Percentiles rank a stretch among this genome's conserved stretches.
Conservation (phyloP, 2,329 filamentous ascomycete species). For the Nothopassalora personata region DNA sequence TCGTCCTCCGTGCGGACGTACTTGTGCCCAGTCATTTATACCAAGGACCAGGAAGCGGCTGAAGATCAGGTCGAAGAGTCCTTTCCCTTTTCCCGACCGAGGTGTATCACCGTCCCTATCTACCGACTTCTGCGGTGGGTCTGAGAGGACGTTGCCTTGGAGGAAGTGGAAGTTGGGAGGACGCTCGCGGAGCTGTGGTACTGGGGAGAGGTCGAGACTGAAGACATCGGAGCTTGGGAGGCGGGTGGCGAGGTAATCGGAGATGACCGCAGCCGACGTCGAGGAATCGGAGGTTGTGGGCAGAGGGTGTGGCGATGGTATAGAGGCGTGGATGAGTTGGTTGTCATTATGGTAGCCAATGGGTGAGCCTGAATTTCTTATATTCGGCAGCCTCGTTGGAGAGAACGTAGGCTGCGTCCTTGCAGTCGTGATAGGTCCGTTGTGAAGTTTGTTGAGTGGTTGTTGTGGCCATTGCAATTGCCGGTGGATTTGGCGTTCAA, state of each 20-base stretch:
- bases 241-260: constrained; percentile 16
- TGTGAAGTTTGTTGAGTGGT: background rate
- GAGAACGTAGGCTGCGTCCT: background rate
- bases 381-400: constrained; percentile 19
- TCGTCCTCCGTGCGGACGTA: constrained; percentile 11
- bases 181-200: constrained; percentile 19
- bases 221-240: constrained; percentile 28
- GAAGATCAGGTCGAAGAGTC: constrained; percentile 20
- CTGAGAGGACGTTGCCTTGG: constrained; percentile 9
- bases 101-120: background rate
- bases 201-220: constrained; percentile 32
- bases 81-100: background rate
- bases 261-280: constrained; percentile 29
- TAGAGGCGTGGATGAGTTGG: constrained; percentile 19
- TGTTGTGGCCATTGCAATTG: background rate
- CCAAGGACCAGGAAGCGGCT: constrained; percentile 21
- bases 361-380: constrained; percentile 16
- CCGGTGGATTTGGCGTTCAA: background rate
- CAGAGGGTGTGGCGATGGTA: constrained; percentile 5
- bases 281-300: constrained; percentile 25
- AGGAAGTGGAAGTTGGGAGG: constrained; percentile 10
- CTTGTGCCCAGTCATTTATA: constrained; percentile 16
- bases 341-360: constrained; percentile 20
- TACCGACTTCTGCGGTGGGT: constrained; percentile 2
- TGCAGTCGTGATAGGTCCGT: background rate